Evolutionary conservation across 2,329 filamentous ascomycete genomes (phyloP), one percentile per base, ranked within the genome.

Genomic region (Fusarium hainanense): DNA sequence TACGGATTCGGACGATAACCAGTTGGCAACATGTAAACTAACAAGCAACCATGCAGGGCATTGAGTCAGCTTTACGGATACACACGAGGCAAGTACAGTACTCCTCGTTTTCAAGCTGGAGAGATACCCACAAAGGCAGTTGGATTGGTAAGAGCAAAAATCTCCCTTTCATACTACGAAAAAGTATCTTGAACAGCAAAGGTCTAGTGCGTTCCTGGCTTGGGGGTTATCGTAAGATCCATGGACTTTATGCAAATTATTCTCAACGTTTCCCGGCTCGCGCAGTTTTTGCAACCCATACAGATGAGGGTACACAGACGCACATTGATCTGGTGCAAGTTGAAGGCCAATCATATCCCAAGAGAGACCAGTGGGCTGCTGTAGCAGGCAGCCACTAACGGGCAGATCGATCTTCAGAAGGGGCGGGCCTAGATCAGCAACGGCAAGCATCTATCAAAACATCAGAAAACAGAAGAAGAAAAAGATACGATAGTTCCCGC

Each of bases 401-500:
- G 49, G 64, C 32, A 40, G 67, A 64, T 71, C 51, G 63, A 70
- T 70, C 63, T 54, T 25, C 59, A 57, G 52, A 67, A 69, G 50
- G 43, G 66, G 52, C 59, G 66, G 67, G 62, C 48, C 54, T 49
- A 37, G 54, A 56, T 63, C 65, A 67, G 37, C 56, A 70, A 51
- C 44, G 34, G 66, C 42, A 56, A 55, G 52, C 23, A 57, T 48
- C 54, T 48, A 48, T 59, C 42, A 32, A 65, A 44, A 52, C 46
- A 70, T 48, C 66, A 51, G 40, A 27, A 67, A 40, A 48, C 59
- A 30, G 21, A 20, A 34, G 28, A 25, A 43, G 37, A 23, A 40
- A 34, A 43, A 23, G 30, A 44, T 42, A 50, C 41, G 59, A 69
- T 73, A 58, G 62, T 64, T 74, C 60, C 68, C 64, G 67, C 57